Evolutionary conservation across 441 rosid genomes (phyloP).

Genomic region (Erysimum pusillum): DNA sequence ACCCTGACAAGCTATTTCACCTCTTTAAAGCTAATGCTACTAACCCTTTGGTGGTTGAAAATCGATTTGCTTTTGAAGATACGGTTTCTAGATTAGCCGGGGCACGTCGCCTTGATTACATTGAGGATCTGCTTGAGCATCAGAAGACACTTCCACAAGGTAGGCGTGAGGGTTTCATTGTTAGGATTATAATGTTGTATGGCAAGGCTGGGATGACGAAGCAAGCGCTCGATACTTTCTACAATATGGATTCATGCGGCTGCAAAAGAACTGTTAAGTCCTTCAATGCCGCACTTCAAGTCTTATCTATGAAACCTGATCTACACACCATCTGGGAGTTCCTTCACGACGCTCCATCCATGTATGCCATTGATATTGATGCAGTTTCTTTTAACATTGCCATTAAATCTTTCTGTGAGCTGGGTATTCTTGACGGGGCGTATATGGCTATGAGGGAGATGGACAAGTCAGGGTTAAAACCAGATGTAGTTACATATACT

Average conservation of each 20-base stretch:
- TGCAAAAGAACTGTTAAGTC: conserved; percentile 80
- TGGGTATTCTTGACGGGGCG: conserved; percentile 64
- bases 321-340: conserved; percentile 58
- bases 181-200: conserved; percentile 84
- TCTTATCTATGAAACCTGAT: conserved; percentile 60
- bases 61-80: conserved; percentile 76
- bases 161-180: conserved; percentile 80
- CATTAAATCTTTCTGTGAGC: conserved; percentile 65
- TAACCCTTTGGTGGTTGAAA: conserved; percentile 71
- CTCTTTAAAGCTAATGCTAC: conserved; percentile 78
- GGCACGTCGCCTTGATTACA: conserved; percentile 68
- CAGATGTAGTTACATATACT: conserved; percentile 77
- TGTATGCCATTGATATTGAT: conserved; percentile 60
- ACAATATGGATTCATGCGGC: conserved; percentile 67
- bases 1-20: conserved; percentile 76
- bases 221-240: conserved; percentile 68
- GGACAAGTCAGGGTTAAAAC: conserved; percentile 66
- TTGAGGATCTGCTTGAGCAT: conserved; percentile 82
- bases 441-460: conserved; percentile 61
- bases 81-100: conserved; percentile 77
- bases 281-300: conserved; percentile 73
- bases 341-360: conserved; percentile 51
- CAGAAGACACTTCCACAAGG: conserved; percentile 84
- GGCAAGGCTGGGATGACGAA: conserved; percentile 84
- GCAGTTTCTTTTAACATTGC: conserved; percentile 62